Evolutionary conservation across 495 filamentous ascomycete species (phyloP), one percentile per base, ranked within the genome.

Genomic region (Aspergillus steynii): DNA sequence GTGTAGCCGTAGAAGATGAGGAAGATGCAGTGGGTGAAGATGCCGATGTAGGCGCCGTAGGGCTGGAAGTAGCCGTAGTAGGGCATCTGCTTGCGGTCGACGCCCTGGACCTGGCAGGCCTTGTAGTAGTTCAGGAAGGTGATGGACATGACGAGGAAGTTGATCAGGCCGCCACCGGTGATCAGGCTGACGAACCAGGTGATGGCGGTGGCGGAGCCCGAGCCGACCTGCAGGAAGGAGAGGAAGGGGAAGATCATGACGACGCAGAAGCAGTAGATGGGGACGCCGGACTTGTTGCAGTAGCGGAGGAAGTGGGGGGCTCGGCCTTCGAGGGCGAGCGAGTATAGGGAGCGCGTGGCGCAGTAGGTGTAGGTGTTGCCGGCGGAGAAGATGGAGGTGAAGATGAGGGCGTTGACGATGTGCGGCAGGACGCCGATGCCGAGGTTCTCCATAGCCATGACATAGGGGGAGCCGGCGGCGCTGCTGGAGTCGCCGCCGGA

Each of bases 281-380:
- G 82, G 0, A 84, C 75, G 47, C 82, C 82, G 12, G 66, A 63
- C 50, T 72, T 74, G 14, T 76, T 83, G 46, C 79, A 81, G 53
- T 76, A 63, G 59, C 53, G 80, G 48, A 85, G 85, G 61, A 92
- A 66, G n/a, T 68, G 74, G 0, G 91, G 91, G 0, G 91, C 91
- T 48, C 78, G 74, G 47, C 80, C 79, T 48, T 86, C 87, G 32
- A 88, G 79, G 0, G 89, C 87, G 28, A 96, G 79, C 5, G 88
- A 88, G 69, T 91, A 90, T 20, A 96, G 75, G 14, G 85, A 86
- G 46, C 92, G 83, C 54, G 86, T 90, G 4, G 90, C 89, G 71
- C 88, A 91, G 74, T 91, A 96, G 28, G 88, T 86, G 73, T 92
- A 94, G 12, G 88, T 89, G 67, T 95, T 94, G 7, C 91, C 92